Percentiles rank a stretch among this genome's conserved stretches.
Conservation (phyloP, 805 yeast genomes). For the Lachancea sp. region DNA sequence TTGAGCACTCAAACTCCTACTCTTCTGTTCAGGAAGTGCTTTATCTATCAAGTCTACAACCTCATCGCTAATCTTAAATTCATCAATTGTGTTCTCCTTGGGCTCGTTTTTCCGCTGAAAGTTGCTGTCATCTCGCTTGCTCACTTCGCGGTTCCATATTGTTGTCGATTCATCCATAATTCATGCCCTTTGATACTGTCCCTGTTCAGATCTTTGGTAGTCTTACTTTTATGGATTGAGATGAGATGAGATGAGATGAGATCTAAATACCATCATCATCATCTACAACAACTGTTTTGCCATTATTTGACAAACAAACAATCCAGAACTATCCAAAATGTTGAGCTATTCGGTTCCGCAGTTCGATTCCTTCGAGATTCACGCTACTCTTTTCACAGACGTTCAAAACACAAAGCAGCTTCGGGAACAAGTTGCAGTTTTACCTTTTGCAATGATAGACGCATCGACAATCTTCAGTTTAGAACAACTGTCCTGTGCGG, state of each 20-base stretch:
- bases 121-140: not conserved
- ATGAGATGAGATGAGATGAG: not conserved
- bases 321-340: not conserved
- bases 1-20: not conserved
- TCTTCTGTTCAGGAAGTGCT: slow-evolving; percentile 4
- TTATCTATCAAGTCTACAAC: slow-evolving; percentile 2
- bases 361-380: slow-evolving; percentile 35
- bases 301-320: not conserved
- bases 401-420: slow-evolving; percentile 43
- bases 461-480: slow-evolving; percentile 49
- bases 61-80: not conserved
- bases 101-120: not conserved
- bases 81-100: not conserved
- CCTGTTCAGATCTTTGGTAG: not conserved
- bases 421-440: slow-evolving; percentile 36
- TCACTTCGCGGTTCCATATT: not conserved
- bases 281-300: not conserved
- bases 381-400: slow-evolving; percentile 39
- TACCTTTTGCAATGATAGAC: slow-evolving; percentile 62
- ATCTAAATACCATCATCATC: not conserved
- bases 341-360: slow-evolving; percentile 37
- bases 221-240: not conserved
- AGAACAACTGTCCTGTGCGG: slow-evolving; percentile 57
- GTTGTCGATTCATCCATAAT: slow-evolving; percentile 5
- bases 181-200: not conserved